phyloP scores from a whole-genome alignment of 495 filamentous ascomycete species.

The Filosporella fistucella region DNA sequence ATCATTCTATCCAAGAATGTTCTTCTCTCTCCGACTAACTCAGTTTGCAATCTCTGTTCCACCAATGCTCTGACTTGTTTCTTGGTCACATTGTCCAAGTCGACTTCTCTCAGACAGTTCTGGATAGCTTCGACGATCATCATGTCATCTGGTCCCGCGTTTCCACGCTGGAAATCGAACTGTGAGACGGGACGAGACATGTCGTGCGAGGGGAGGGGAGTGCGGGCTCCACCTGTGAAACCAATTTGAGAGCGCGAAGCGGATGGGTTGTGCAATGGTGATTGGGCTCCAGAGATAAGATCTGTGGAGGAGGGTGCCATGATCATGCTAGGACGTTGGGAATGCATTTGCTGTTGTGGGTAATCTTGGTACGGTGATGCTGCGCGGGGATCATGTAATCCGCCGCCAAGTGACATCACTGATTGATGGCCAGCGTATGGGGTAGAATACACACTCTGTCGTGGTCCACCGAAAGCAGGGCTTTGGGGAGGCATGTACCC shows the following conservation, averaged over 20 bases:
- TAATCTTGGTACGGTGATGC: constrained; percentile 46
- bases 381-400: constrained; percentile 23
- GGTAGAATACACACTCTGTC: constrained; percentile 44
- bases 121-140: constrained; percentile 80
- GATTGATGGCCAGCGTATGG: constrained; percentile 35
- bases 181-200: constrained; percentile 56
- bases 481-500: constrained; percentile 79
- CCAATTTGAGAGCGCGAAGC: constrained; percentile 36
- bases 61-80: constrained; percentile 92
- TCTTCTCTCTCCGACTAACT: constrained; percentile 75
- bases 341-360: constrained; percentile 20
- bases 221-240: constrained; percentile 31
- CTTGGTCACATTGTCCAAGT: constrained; percentile 94
- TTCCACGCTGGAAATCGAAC: constrained; percentile 70
- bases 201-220: constrained; percentile 35
- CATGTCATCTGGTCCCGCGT: constrained; percentile 66
- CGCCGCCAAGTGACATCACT: constrained; percentile 44
- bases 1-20: constrained; percentile 87
- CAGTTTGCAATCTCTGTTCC: constrained; percentile 86
- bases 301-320: constrained; percentile 15
- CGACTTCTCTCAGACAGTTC: constrained; percentile 77
- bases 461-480: constrained; percentile 58
- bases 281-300: constrained; percentile 12
- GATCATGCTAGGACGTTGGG: constrained; percentile 21
- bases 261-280: constrained; percentile 28